A percentile compares a stretch with the other conserved stretches of the same genome.
Conservation (phyloP, 176 grass and related monocot species). For the Eleusine indica region DNA sequence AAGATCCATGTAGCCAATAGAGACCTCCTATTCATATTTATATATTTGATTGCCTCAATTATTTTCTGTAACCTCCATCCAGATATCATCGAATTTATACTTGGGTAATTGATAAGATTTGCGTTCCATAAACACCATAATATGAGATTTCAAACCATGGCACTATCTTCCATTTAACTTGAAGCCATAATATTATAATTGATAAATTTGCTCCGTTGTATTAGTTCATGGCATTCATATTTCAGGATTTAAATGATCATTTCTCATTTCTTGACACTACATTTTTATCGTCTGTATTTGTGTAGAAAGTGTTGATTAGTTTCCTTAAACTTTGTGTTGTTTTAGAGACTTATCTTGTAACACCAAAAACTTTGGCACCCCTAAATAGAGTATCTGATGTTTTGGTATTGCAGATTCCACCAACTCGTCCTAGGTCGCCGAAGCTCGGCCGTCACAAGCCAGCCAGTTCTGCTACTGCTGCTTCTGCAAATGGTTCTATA, state of each 20-base stretch:
- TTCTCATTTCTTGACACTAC: constrained; percentile 22
- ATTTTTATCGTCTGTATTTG: background rate
- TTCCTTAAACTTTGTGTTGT: constrained; percentile 9
- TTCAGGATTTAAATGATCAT: background rate
- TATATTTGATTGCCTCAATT: constrained; percentile 1
- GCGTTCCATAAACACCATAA: background rate
- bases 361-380: constrained; percentile 12
- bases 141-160: background rate
- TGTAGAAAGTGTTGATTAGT: background rate
- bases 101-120: background rate
- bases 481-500: constrained; percentile 57
- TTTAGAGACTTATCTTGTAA: background rate
- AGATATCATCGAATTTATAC: background rate
- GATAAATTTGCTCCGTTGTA: background rate
- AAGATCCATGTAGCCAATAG: background rate
- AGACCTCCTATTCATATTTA: background rate
- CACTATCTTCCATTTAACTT: background rate
- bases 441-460: constrained; percentile 89
- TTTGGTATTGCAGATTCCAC: constrained; percentile 74
- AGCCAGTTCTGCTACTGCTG: constrained; percentile 48
- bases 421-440: constrained; percentile 86
- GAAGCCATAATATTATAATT: background rate
- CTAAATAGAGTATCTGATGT: constrained; percentile 19
- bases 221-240: background rate
- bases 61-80: background rate